Evolutionary conservation across 148 eudicot genomes (phyloP), one percentile per base, ranked within the genome.

Genomic region (Cornus kousa): DNA sequence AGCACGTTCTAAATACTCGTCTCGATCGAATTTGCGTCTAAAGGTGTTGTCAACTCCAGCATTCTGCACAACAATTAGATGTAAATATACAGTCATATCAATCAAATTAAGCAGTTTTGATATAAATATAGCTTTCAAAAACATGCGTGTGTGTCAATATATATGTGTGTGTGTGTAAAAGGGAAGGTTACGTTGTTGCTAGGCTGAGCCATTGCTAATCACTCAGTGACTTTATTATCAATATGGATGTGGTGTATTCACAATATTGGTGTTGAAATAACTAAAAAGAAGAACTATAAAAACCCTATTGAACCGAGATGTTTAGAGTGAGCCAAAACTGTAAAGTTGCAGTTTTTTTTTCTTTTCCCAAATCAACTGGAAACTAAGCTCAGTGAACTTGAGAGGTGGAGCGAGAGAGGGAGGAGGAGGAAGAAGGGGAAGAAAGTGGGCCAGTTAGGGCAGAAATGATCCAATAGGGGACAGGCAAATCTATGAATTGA

Each of bases 31-130:
- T 80, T 96, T 96, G 80, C 86, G 85, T 74, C 99, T 74, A 80
- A 92, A 96, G n/a, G 99, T 96, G 78, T 96, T 96, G 81, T 96
- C 99, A 71, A 96, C 87, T 82, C 99, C 99, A 80, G 62, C 97
- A 20, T 85, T 87, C 97, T 93, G 82, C 76, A 85, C 24, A 82
- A 71, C 74, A 69, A 68, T 85, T 87, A 75, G 81, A 83, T 46
- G 89, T 79, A 75, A 64, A 75, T n/a, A n/a, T 62, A 62, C 2
- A 62, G 23, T 62, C 11, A 4, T 53, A 53, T 53, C 59, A 53
- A 53, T 53, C 48, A 43, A 43, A 43, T 43, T 43, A 43, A 43
- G 48, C 10, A 43, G 48, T 7, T 43, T 43, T 9, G 48, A 43
- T 43, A 43, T 7, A 43, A 6, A 43, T 43, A 43, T 43, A 43